These are phyloP conservation scores for Glonium stellatum DNA, from an alignment of 495 filamentous ascomycete genomes.

Conservation along the genomic window DNA sequence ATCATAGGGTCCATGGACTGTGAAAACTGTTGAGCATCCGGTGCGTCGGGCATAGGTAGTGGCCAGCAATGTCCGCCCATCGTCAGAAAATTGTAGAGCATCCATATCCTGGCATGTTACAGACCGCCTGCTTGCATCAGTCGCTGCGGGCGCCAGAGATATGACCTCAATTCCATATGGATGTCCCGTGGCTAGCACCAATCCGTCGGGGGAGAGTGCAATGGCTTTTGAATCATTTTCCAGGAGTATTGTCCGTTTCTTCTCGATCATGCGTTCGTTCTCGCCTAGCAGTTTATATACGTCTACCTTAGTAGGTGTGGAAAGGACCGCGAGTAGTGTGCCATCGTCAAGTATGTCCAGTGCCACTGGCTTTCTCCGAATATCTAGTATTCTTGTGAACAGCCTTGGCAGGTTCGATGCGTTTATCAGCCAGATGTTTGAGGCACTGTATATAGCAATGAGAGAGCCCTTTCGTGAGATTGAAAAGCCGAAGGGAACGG, in stretches of 20 bases:
- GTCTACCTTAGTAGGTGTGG: conserved; percentile 73
- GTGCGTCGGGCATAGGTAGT: conserved; percentile 52
- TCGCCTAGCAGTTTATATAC: conserved; percentile 61
- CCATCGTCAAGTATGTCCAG: conserved; percentile 77
- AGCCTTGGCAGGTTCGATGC: conserved; percentile 21
- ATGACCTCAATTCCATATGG: conserved; percentile 81
- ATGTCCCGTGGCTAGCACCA: conserved; percentile 79
- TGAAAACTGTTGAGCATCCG: conserved; percentile 18
- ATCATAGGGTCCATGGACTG: conserved; percentile 21
- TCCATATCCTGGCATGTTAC: conserved; percentile 79
- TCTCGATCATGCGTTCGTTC: conserved; percentile 33
- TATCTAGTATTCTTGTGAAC: conserved; percentile 49
- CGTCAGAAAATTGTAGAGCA: conserved; percentile 69
- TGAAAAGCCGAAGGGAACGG: conserved; percentile 28
- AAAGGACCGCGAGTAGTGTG: conserved; percentile 67
- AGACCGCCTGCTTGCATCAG: conserved; percentile 62
- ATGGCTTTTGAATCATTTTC: conserved; percentile 47
- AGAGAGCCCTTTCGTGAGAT: conserved; percentile 26
- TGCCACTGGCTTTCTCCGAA: conserved; percentile 66
- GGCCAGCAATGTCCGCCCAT: conserved; percentile 78
- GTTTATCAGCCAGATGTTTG: conserved; percentile 28
- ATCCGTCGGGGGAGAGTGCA: conserved; percentile 70
- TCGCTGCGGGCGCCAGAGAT: conserved; percentile 55
- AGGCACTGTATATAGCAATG: conserved; percentile 22
- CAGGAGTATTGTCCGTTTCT: conserved; percentile 65